Evolutionary conservation across 257 asterid genomes (phyloP), one percentile per base, ranked within the genome.

Genomic region (Lycium ferocissimum): DNA sequence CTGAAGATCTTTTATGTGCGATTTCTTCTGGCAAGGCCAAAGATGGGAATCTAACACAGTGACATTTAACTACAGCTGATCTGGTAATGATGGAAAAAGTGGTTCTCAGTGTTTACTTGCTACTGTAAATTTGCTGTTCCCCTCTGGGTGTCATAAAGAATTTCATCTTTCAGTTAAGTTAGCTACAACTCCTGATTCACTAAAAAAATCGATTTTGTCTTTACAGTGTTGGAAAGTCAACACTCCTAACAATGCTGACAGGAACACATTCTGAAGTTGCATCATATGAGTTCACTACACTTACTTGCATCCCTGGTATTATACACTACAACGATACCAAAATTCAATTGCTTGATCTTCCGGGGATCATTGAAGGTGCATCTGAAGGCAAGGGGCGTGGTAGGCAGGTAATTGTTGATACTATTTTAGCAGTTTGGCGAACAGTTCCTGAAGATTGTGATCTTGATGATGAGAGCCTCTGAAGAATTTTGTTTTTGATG

Each of bases 311-410:
- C 86, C 99, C 99, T 20, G 99, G 99, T 65, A 93, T 96, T 85
- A 96, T 96, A 85, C 94, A 96, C 92, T 96, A 96, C 72, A 96
- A 96, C 71, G 99, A 94, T 84, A 96, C 99, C 82, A 96, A 96
- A 91, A 94, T 96, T 85, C 99, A 96, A 93, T 85, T 96, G 86
- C 99, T 96, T 59, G 99, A 96, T 94, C 99, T 96, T 89, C 99
- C 98, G 72, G 99, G 99, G 87, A 96, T 96, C 87, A 96, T 96
- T 53, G 99, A 96, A 88, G 99, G 99, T 69, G 99, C 99, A 62
- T 93, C 99, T 69, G 99, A 96, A 91, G 99, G 99, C 86, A 96
- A 96, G 91, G 99, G 99, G 79, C 99, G 99, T 89, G 99, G 99
- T 89, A 91, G 99, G 88, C 99, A 96, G 98, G 99, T 95, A 80